Evolutionary conservation across 1,284 basidiomycete species (phyloP).

Genomic region (Leccinum subrobustum): DNA sequence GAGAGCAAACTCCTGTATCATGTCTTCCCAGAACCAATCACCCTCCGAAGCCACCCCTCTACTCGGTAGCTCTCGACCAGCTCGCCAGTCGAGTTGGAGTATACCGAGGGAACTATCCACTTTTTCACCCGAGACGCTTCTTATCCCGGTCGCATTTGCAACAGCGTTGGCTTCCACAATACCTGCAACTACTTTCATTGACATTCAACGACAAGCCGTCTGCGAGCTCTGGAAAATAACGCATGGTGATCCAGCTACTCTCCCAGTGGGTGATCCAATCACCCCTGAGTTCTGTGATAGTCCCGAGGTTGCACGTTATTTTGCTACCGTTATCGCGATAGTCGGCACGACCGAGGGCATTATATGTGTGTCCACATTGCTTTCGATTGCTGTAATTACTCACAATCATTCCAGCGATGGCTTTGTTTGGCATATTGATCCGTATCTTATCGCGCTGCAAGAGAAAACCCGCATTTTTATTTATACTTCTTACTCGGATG

Average conservation of each 20-base stretch:
- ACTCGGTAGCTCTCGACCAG: conserved; percentile 9
- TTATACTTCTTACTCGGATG: conserved; percentile 16
- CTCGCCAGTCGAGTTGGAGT: background rate
- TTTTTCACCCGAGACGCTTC: conserved; percentile 15
- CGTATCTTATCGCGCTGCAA: conserved; percentile 30
- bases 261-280: conserved; percentile 11
- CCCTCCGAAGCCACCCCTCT: conserved; percentile 15
- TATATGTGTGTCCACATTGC: conserved; percentile 20
- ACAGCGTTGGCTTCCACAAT: conserved; percentile 24
- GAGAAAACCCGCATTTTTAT: conserved; percentile 32
- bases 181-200: conserved; percentile 30
- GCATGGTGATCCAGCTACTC: conserved; percentile 9
- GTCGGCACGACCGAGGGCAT: conserved; percentile 16
- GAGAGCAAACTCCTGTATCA: background rate
- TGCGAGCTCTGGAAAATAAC: conserved; percentile 29
- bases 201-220: conserved; percentile 25
- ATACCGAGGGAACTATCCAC: background rate
- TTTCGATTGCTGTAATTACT: background rate
- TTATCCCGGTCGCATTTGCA: conserved; percentile 32
- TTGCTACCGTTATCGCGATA: conserved; percentile 19
- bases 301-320: conserved; percentile 23
- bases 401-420: conserved; percentile 16
- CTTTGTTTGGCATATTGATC: conserved; percentile 22
- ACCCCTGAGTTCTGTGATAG: conserved; percentile 25
- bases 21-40: background rate